A percentile compares a stretch with the other conserved stretches of the same genome.
These are phyloP conservation scores for Triticum urartu DNA, from an alignment of 176 grass and related monocot genomes.

Conservation along the genomic window DNA sequence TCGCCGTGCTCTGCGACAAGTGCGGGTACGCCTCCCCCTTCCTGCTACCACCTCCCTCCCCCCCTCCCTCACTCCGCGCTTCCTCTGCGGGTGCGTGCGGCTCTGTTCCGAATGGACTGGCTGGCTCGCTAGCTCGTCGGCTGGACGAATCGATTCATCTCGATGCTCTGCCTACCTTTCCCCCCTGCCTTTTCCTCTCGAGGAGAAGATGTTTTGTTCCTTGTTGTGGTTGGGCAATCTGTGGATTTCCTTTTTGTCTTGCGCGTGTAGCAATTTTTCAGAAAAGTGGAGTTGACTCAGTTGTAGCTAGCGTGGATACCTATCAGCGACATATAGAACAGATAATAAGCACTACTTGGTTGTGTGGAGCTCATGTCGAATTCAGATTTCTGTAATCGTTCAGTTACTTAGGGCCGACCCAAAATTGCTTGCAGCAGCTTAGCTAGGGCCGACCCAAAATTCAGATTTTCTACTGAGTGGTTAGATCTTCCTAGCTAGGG, in stretches of 20 bases:
- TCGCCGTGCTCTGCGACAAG: constrained; percentile 84
- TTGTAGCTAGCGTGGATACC: not conserved
- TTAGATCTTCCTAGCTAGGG: too few species aligned
- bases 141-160: not conserved
- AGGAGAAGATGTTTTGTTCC: not conserved
- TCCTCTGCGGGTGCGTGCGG: not conserved
- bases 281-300: constrained; percentile 29
- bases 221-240: not conserved
- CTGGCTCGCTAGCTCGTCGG: not conserved
- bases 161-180: not conserved
- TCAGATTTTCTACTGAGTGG: too few species aligned
- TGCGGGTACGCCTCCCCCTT: constrained; percentile 64
- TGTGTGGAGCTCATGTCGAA: not conserved
- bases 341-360: not conserved
- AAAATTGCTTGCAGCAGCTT: not conserved
- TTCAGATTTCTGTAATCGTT: not conserved
- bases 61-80: not conserved
- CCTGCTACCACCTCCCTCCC: not conserved
- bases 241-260: not conserved
- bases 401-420: not conserved
- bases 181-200: not conserved
- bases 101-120: not conserved
- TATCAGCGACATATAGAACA: not conserved
- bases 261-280: not conserved
- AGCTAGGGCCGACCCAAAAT: not conserved